These are phyloP conservation scores for Cryptococcus floricola DNA, from an alignment of 1,284 basidiomycete genomes.

Conservation along the genomic window DNA sequence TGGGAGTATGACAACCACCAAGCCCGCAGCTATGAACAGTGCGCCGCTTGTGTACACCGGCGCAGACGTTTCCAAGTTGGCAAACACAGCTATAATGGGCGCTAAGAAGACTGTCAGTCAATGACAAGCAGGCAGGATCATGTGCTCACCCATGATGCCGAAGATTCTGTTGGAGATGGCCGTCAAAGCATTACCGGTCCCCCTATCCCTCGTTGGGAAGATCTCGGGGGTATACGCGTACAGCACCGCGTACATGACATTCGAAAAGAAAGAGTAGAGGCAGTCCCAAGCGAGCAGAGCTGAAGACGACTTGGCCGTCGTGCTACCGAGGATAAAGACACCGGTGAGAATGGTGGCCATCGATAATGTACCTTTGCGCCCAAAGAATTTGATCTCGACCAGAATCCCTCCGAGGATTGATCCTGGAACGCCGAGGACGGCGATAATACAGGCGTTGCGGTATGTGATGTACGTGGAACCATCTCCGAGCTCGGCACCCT, in stretches of 20 bases:
- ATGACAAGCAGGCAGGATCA: no score
- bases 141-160: conserved; percentile 46
- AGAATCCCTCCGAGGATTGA: conserved; percentile 58
- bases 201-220: conserved; percentile 62
- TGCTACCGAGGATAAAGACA: conserved; percentile 61
- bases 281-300: conserved; percentile 60
- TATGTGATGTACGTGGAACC: conserved; percentile 51
- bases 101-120: no score
- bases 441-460: conserved; percentile 54
- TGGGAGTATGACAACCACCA: no score
- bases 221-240: conserved; percentile 59
- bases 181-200: conserved; percentile 62
- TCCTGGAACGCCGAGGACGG: conserved; percentile 57
- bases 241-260: conserved; percentile 39
- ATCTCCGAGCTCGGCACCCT: conserved; percentile 36
- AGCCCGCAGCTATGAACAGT: no score
- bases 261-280: conserved; percentile 53
- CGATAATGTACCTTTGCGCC: conserved; percentile 56
- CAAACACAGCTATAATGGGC: no score
- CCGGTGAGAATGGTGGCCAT: conserved; percentile 56
- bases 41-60: no score
- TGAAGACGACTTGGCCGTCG: conserved; percentile 56
- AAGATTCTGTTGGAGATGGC: conserved; percentile 58
- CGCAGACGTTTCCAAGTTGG: no score
- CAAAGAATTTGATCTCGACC: conserved; percentile 55